These are phyloP conservation scores for Calcarisporium arbuscula DNA, from an alignment of 2,329 filamentous ascomycete species.

Conservation along the genomic window DNA sequence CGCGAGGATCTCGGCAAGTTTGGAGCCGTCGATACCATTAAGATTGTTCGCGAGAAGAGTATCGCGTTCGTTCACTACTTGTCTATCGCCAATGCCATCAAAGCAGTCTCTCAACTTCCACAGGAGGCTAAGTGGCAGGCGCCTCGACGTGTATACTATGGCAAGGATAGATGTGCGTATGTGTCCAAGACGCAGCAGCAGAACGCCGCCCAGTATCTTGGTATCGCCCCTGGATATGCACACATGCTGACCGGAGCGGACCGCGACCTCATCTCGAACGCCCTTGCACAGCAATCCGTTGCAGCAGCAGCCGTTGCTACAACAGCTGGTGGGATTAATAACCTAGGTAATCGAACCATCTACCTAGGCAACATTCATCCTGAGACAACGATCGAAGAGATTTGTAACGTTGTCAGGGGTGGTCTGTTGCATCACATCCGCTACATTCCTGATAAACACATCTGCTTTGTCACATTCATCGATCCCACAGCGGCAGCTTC, in stretches of 20 bases:
- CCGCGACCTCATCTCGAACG: conserved; percentile 92
- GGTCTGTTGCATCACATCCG: conserved; percentile 95
- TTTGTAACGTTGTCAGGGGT: conserved; percentile 96
- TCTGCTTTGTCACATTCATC: conserved; percentile 99
- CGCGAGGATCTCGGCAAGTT: conserved; percentile 95
- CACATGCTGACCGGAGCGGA: conserved; percentile 95
- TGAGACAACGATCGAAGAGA: conserved; percentile 98
- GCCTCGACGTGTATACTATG: conserved; percentile 93
- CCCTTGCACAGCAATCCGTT: conserved; percentile 93
- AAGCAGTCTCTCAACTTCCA: conserved; percentile 91
- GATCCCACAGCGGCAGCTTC: conserved; percentile 96
- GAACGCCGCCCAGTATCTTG: conserved; percentile 95
- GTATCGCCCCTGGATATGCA: conserved; percentile 92
- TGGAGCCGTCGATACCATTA: conserved; percentile 92
- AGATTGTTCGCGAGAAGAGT: conserved; percentile 94
- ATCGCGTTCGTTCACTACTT: conserved; percentile 98
- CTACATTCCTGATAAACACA: conserved; percentile 99
- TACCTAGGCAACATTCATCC: conserved; percentile 98
- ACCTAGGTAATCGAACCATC: conserved; percentile 93
- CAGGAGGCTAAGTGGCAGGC: conserved; percentile 97
- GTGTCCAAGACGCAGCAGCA: conserved; percentile 99
- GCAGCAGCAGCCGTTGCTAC: conserved; percentile 95
- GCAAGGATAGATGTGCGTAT: conserved; percentile 96
- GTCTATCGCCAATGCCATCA: conserved; percentile 96
- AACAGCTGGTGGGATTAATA: conserved; percentile 93